Base-by-base conservation (phyloP, 75 land plant species). In the Gnetum montanum region DNA sequence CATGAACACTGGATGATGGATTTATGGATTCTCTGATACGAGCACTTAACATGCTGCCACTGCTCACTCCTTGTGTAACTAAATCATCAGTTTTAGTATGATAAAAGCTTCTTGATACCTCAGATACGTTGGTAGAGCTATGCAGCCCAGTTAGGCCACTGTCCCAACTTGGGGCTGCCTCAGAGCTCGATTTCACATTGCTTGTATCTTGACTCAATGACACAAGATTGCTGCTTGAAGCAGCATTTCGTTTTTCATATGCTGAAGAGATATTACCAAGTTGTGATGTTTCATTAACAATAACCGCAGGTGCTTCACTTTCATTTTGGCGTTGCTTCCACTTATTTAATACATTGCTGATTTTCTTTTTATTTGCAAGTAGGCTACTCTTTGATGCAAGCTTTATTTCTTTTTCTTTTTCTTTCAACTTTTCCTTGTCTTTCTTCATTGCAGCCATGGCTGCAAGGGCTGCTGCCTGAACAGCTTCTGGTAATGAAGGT, bases 321-420 rank as follows among this genome's bases (percentile, higher is more conserved):
- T 62, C 76, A 25, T 68, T 52, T 40, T 70, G 62, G 31, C 69
- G 62, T 31, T 75, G 78, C 47, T 75, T 75, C 78, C 78, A 75
- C 49, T 65, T 46, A 30, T 67, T 51, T 31, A 65, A 28, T 23
- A 70, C 69, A 28, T 59, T 73, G 63, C 45, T 61, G 16, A 75
- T 70, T 60, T 75, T 75, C 47, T 74, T 75, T 55, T 74, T 74
- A 20, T 53, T 60, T 12, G 61, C 59, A 16, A 62, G 65, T 1
- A 68, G n/a, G 10, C 34, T 37, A 16, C 37, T 45, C 51, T 68
- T 73, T 28, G 36, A 67, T 19, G 70, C 45, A 13, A 68, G 29
- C n/a, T 69, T 57, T 31, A 68, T 55, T 40, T 73, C 73, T 44
- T 57, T 70, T 36, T 69, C 66, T 34, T 56, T 68, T 43, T 69